Evolutionary conservation across 1,284 basidiomycete species (phyloP).

Genomic region (Inonotus hispidus): DNA sequence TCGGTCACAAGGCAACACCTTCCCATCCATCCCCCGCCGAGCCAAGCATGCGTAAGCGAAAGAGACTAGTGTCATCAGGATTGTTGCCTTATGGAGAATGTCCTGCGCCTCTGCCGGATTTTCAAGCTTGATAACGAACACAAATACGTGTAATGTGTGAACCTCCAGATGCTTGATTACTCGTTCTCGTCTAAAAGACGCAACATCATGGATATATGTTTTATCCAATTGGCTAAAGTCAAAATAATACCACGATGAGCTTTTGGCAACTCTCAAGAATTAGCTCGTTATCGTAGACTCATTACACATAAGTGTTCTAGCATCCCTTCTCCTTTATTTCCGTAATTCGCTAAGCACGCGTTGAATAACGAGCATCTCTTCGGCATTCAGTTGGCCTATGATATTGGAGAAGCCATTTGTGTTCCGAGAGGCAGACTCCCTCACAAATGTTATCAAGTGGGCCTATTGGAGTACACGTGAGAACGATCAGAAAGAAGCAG

Average conservation of each 20-base stretch:
- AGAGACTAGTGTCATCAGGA: background rate
- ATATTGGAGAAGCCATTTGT: conserved; percentile 59
- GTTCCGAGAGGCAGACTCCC: conserved; percentile 63
- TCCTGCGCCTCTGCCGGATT: background rate
- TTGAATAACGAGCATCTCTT: conserved; percentile 65
- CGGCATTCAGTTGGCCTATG: conserved; percentile 59
- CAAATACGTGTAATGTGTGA: background rate
- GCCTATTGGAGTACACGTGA: conserved; percentile 37
- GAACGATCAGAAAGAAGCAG: conserved; percentile 23
- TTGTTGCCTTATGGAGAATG: background rate
- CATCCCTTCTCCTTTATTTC: background rate
- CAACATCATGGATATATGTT: too few species aligned
- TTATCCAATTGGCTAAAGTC: background rate
- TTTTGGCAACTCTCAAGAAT: background rate
- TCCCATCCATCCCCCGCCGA: background rate
- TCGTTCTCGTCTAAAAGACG: background rate
- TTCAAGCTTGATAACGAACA: background rate
- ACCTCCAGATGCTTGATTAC: background rate
- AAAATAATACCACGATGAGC: background rate
- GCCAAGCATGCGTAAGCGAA: too few species aligned
- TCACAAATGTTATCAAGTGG: conserved; percentile 64
- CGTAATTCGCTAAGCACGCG: conserved; percentile 36
- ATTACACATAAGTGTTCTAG: background rate
- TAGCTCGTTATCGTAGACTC: background rate
- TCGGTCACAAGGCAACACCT: background rate